Conservation (phyloP, 371 early-diverging fungal species). For the Circinella minor region DNA sequence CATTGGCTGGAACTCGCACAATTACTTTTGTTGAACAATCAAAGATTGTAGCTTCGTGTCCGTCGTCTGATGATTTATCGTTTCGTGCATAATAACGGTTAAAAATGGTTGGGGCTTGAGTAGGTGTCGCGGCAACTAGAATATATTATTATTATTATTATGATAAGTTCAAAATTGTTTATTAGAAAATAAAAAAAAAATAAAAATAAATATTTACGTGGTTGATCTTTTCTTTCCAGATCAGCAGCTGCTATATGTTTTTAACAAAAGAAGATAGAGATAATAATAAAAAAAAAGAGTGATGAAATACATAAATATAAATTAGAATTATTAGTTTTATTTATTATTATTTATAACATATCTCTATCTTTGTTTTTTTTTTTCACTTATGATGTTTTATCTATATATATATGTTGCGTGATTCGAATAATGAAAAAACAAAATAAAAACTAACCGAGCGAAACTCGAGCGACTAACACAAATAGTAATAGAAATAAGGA, state of each 20-base stretch:
- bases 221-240: constrained; percentile 7
- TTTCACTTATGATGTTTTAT: background rate
- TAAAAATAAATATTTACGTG: background rate
- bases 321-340: no score
- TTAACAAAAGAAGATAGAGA: background rate
- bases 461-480: constrained; percentile 27
- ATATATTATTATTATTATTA: background rate
- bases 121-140: background rate
- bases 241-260: constrained; percentile 5
- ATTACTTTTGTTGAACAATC: constrained; percentile 21
- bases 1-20: background rate
- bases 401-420: no score
- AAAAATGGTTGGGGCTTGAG: background rate
- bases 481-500: constrained; percentile 39
- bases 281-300: background rate
- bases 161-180: background rate
- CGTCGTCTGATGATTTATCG: constrained; percentile 15
- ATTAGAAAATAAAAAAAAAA: background rate
- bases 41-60: constrained; percentile 18
- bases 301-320: no score
- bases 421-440: background rate
- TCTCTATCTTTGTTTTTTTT: no score
- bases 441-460: constrained; percentile 18
- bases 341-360: no score
- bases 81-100: constrained; percentile 6